phyloP scores from a whole-genome alignment of 2,329 filamentous ascomycete genomes.

The Alternaria ventricosa region DNA sequence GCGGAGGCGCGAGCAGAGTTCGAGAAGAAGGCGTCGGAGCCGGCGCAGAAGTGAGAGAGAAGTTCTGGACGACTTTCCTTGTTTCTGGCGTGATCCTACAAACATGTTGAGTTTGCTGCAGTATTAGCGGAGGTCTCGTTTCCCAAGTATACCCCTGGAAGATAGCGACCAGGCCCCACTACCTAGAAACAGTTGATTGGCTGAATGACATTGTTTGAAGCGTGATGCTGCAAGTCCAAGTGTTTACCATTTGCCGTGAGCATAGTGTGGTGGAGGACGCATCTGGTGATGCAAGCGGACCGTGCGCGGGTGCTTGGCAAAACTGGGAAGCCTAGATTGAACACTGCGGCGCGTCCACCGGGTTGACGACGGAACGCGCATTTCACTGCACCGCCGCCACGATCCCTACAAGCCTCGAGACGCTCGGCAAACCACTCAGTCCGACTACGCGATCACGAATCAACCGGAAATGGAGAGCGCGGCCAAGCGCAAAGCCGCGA shows the following conservation, averaged over 20 bases:
- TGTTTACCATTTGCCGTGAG: not conserved
- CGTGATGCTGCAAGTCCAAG: not conserved
- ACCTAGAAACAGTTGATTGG: conserved; percentile 18
- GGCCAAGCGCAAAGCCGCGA: conserved; percentile 64
- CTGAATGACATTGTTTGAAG: not conserved
- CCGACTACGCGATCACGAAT: conserved; percentile 41
- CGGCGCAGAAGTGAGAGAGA: conserved; percentile 32
- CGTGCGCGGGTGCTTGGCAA: conserved; percentile 13
- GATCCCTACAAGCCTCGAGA: conserved; percentile 20
- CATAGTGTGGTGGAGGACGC: conserved; percentile 1
- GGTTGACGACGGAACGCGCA: conserved; percentile 36
- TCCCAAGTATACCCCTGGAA: conserved; percentile 39
- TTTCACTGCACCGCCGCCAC: conserved; percentile 42
- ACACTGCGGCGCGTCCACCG: conserved; percentile 29
- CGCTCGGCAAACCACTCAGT: conserved; percentile 22
- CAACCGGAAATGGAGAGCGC: conserved; percentile 50
- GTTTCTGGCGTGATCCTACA: conserved; percentile 13
- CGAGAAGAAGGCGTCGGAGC: conserved; percentile 62
- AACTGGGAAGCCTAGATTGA: conserved; percentile 15
- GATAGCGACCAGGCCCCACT: conserved; percentile 24
- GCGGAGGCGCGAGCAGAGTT: conserved; percentile 76
- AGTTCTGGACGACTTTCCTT: not conserved
- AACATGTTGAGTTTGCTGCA: conserved; percentile 29
- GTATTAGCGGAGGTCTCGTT: conserved; percentile 29
- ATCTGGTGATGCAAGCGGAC: conserved; percentile 8